A percentile compares a stretch with the other conserved stretches of the same genome.
phyloP scores from a whole-genome alignment of 352 stramenopile species.

The Globisporangium cylindrosporum region DNA sequence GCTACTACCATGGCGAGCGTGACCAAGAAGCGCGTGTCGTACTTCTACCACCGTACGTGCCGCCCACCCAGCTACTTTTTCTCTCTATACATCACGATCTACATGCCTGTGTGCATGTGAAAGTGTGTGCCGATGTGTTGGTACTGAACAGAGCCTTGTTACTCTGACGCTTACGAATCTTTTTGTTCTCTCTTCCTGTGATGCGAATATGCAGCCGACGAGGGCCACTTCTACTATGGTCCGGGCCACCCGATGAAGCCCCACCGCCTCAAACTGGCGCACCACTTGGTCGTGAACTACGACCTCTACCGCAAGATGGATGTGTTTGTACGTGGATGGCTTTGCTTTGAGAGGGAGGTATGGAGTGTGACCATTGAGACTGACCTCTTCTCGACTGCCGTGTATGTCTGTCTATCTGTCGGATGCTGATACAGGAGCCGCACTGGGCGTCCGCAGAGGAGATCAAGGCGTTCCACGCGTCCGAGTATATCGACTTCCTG shows the following conservation, averaged over 20 bases:
- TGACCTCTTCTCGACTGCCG: neutral
- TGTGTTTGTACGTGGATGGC: neutral
- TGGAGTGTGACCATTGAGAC: neutral
- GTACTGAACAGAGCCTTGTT: neutral
- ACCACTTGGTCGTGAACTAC: constrained; percentile 1
- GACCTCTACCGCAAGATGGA: constrained; percentile 2
- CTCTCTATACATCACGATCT: neutral
- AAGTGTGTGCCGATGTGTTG: neutral
- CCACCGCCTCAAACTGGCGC: neutral
- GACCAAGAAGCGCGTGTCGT: constrained; percentile 78
- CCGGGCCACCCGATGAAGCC: neutral
- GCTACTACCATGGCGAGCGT: constrained; percentile 32
- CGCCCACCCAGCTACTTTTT: neutral
- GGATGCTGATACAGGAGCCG: constrained; percentile 44
- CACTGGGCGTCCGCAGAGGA: constrained; percentile 58
- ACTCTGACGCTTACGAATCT: neutral
- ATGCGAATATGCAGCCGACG: constrained; percentile 64
- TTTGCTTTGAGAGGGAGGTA: neutral
- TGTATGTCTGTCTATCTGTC: neutral
- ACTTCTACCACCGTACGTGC: constrained; percentile 84
- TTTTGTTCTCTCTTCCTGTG: neutral
- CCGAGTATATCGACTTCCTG: constrained; percentile 1
- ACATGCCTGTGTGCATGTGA: neutral
- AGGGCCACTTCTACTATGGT: constrained; percentile 86
- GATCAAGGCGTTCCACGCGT: neutral